Evolutionary conservation across 2,329 filamentous ascomycete genomes (phyloP).

Genomic region (Exophiala spinifera): DNA sequence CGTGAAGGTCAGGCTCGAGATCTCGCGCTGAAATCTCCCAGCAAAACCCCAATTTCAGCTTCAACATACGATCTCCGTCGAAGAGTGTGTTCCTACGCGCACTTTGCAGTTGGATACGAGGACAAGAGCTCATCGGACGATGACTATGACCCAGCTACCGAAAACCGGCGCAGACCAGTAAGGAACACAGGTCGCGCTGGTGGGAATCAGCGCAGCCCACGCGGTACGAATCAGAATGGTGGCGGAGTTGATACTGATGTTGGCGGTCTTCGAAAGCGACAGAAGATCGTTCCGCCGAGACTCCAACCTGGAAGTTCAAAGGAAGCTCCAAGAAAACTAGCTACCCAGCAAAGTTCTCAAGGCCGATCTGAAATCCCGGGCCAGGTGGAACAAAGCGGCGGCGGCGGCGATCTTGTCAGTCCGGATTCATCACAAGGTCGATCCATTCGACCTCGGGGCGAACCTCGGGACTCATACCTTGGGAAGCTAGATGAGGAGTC

Average conservation of each 20-base stretch:
- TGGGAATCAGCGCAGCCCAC: no score
- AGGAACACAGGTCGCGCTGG: no score
- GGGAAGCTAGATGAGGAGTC: slow-evolving; percentile 15
- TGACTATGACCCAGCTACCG: not conserved
- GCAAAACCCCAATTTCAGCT: no score
- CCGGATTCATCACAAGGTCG: not conserved
- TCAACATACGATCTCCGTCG: not conserved
- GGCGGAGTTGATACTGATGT: no score
- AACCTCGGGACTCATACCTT: not conserved
- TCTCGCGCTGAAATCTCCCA: not conserved
- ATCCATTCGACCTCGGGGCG: not conserved
- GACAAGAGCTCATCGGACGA: not conserved
- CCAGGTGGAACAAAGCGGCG: no score
- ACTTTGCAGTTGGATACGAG: not conserved
- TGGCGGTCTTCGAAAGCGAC: not conserved
- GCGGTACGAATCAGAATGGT: no score
- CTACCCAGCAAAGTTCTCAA: not conserved
- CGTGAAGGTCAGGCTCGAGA: not conserved
- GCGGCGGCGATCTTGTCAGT: no score
- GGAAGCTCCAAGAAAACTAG: no score
- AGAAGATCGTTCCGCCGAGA: no score
- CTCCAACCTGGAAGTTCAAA: no score
- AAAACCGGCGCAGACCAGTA: not conserved
- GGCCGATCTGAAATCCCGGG: no score
- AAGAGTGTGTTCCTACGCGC: not conserved